Percentiles rank a stretch among this genome's conserved stretches.
phyloP scores from a whole-genome alignment of 1,284 basidiomycete species.

The Ustanciosporium gigantosporum region DNA sequence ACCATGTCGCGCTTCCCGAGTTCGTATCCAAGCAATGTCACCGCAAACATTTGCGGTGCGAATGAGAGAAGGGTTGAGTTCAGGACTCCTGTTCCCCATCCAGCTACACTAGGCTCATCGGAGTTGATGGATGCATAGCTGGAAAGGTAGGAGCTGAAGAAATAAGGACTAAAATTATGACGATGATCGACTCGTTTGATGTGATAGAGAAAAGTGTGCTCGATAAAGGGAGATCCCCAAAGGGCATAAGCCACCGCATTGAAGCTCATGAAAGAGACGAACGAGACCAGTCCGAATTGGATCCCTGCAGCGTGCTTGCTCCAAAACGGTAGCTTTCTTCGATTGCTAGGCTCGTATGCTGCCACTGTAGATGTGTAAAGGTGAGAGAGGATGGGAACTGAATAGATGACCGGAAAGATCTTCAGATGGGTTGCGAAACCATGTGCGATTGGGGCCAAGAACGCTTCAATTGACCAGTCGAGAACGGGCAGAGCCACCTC shows the following conservation, averaged over 20 bases:
- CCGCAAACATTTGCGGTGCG: slow-evolving; percentile 73
- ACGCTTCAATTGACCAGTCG: slow-evolving; percentile 42
- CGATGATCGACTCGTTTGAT: slow-evolving; percentile 86
- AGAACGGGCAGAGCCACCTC: slow-evolving; percentile 25
- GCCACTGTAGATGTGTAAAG: slow-evolving; percentile 62
- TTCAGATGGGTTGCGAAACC: slow-evolving; percentile 56
- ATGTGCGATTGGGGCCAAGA: slow-evolving; percentile 44
- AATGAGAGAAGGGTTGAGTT: slow-evolving; percentile 52
- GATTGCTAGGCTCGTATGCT: slow-evolving; percentile 19
- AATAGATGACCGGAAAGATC: slow-evolving; percentile 85
- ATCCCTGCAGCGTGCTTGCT: slow-evolving; percentile 64
- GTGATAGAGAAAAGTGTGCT: slow-evolving; percentile 93
- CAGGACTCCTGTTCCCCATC: slow-evolving; percentile 6
- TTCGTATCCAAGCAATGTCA: slow-evolving; percentile 72
- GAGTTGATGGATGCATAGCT: slow-evolving; percentile 3
- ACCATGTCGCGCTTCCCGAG: slow-evolving; percentile 69
- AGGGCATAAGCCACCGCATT: slow-evolving; percentile 64
- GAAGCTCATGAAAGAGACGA: slow-evolving; percentile 71
- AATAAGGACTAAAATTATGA: slow-evolving; percentile 98
- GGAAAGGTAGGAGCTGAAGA: slow-evolving; percentile 84
- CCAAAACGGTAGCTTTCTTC: slow-evolving; percentile 18
- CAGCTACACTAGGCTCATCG: neutral
- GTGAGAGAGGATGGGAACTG: slow-evolving; percentile 73
- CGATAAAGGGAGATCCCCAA: slow-evolving; percentile 89
- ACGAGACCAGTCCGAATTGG: slow-evolving; percentile 73